Conservation (phyloP, 2,329 filamentous ascomycete genomes). For the Elsinoe ampelina region DNA sequence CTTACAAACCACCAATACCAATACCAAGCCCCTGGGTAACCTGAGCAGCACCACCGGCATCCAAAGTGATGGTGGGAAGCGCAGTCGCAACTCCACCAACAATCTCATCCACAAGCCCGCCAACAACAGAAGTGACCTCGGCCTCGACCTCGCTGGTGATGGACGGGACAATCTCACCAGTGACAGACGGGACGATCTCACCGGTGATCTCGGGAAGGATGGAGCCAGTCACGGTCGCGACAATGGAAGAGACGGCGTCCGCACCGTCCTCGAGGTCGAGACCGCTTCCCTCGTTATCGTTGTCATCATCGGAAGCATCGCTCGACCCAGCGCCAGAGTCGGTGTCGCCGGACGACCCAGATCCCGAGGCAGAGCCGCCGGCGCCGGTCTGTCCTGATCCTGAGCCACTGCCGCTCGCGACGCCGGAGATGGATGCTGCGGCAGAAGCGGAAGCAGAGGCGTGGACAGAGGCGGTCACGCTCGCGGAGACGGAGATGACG, state of each 20-base stretch:
- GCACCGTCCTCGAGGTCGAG: background rate
- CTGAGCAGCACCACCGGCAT: background rate
- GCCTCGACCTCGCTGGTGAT: background rate
- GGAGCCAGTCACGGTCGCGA: background rate
- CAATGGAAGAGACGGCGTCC: background rate
- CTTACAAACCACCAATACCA: background rate
- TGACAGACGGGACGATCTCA: background rate
- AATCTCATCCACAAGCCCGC: background rate
- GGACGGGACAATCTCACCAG: background rate
- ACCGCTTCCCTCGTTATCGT: background rate
- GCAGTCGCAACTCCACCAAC: background rate
- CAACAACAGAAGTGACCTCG: background rate
- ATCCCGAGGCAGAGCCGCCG: background rate
- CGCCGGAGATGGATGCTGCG: constrained; percentile 1
- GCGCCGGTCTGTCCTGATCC: background rate
- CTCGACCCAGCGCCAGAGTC: background rate
- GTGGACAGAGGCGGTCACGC: background rate
- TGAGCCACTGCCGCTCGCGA: background rate
- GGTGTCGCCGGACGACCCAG: background rate
- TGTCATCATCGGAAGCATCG: background rate
- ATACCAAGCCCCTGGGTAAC: background rate
- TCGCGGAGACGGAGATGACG: background rate
- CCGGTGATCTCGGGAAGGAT: background rate
- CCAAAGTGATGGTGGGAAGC: background rate
- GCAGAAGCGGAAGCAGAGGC: background rate